These are phyloP conservation scores for Cystobasidium onofrii DNA, from an alignment of 768 basidiomycete species.

Conservation along the genomic window DNA sequence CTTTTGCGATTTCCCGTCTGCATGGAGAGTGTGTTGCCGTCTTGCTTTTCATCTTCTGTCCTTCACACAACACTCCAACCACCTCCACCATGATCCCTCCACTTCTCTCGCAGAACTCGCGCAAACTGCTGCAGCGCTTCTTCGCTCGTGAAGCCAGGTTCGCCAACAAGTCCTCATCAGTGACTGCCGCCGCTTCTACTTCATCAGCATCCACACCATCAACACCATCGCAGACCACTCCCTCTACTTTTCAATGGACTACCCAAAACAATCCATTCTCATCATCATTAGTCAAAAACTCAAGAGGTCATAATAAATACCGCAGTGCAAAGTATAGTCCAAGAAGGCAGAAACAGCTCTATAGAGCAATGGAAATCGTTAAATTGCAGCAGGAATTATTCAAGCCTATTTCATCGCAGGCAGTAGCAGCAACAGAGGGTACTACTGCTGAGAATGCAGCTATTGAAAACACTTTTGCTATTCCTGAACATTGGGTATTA, in stretches of 20 bases:
- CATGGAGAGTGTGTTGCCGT: no score
- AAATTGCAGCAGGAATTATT: slow-evolving; percentile 6
- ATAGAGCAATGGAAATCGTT: neutral
- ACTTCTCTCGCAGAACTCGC: neutral
- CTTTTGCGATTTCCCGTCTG: neutral
- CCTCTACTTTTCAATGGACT: no score
- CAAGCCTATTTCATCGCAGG: neutral
- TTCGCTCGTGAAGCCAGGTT: neutral
- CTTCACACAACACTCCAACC: neutral
- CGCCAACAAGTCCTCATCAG: neutral
- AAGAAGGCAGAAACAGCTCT: slow-evolving; percentile 5
- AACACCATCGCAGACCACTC: neutral
- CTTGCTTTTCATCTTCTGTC: neutral
- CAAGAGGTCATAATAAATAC: neutral
- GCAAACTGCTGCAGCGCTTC: neutral
- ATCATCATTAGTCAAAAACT: neutral
- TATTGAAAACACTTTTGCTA: neutral
- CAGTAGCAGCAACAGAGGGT: neutral
- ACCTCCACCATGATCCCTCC: neutral
- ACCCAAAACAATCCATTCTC: neutral
- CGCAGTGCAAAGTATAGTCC: neutral
- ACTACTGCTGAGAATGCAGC: neutral
- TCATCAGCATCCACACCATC: neutral
- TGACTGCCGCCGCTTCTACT: neutral
- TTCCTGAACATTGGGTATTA: neutral